These are phyloP conservation scores for Coprinellus micaceus DNA, from an alignment of 768 basidiomycete species.

Conservation along the genomic window DNA sequence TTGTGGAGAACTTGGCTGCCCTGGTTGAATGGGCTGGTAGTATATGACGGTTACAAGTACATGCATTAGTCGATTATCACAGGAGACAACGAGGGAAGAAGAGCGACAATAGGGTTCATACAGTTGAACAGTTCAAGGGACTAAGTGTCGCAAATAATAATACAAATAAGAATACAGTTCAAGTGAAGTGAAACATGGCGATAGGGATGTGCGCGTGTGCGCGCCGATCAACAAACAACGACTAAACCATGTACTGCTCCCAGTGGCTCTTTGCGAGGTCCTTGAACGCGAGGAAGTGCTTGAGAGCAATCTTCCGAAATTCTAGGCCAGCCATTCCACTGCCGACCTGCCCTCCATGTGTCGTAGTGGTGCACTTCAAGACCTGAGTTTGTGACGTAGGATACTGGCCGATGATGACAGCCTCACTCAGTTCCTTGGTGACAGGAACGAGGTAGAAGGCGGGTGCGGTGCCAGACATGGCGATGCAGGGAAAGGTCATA, in stretches of 20 bases:
- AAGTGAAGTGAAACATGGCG: constrained; percentile 5
- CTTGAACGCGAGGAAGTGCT: constrained; percentile 27
- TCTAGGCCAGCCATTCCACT: constrained; percentile 28
- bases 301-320: constrained; percentile 24
- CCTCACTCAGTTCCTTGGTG: constrained; percentile 26
- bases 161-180: not conserved
- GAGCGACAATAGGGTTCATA: not conserved
- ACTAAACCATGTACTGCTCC: constrained; percentile 15
- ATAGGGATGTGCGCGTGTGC: not conserved
- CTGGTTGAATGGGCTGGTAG: too few species aligned
- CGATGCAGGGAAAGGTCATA: constrained; percentile 31
- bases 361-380: constrained; percentile 22
- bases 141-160: too few species aligned
- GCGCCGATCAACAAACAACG: not conserved
- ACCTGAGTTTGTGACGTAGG: constrained; percentile 20
- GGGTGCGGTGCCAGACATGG: constrained; percentile 30
- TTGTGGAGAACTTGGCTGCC: too few species aligned
- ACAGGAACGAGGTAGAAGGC: constrained; percentile 34
- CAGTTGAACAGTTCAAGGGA: too few species aligned
- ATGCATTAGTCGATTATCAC: too few species aligned
- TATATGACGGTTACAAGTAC: too few species aligned
- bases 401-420: constrained; percentile 22
- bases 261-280: constrained; percentile 24
- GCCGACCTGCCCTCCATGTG: constrained; percentile 11
- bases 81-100: too few species aligned